phyloP scores from a whole-genome alignment of 805 yeast genomes.

The Yamadazyma akitaensis region DNA sequence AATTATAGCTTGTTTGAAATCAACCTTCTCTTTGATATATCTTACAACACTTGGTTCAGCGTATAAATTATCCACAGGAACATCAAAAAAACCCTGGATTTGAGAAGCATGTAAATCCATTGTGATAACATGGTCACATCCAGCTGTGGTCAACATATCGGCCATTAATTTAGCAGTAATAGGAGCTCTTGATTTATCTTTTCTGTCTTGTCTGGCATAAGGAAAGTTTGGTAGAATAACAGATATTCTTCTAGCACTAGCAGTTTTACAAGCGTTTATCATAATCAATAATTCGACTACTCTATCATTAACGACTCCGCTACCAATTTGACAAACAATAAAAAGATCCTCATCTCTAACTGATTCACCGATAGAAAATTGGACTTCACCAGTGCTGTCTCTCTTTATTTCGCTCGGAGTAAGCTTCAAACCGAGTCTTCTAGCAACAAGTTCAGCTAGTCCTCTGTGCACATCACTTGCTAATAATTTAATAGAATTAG shows the following conservation, averaged over 20 bases:
- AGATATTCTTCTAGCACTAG: constrained; percentile 90
- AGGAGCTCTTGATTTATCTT: constrained; percentile 94
- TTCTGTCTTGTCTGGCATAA: constrained; percentile 95
- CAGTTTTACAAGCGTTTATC: constrained; percentile 94
- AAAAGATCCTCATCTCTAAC: constrained; percentile 82
- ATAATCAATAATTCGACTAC: constrained; percentile 84
- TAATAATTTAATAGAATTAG: constrained; percentile 53
- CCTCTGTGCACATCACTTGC: constrained; percentile 81
- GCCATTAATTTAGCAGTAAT: constrained; percentile 94
- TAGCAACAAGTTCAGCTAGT: constrained; percentile 71
- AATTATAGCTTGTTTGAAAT: constrained; percentile 60
- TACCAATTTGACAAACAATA: constrained; percentile 74
- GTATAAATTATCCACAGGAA: constrained; percentile 92
- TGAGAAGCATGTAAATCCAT: constrained; percentile 98
- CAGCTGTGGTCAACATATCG: constrained; percentile 86
- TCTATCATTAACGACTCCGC: constrained; percentile 79
- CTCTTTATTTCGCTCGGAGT: constrained; percentile 71
- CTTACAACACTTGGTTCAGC: constrained; percentile 90
- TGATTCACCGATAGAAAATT: constrained; percentile 70
- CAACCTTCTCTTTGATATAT: constrained; percentile 67
- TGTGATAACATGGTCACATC: constrained; percentile 92
- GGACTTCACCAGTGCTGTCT: constrained; percentile 77
- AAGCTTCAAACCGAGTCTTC: constrained; percentile 63
- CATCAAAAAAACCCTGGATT: constrained; percentile 93
- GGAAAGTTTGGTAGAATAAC: constrained; percentile 96